Evolutionary conservation across 1,284 basidiomycete genomes (phyloP).

Genomic region (Polyporus tsugae): DNA sequence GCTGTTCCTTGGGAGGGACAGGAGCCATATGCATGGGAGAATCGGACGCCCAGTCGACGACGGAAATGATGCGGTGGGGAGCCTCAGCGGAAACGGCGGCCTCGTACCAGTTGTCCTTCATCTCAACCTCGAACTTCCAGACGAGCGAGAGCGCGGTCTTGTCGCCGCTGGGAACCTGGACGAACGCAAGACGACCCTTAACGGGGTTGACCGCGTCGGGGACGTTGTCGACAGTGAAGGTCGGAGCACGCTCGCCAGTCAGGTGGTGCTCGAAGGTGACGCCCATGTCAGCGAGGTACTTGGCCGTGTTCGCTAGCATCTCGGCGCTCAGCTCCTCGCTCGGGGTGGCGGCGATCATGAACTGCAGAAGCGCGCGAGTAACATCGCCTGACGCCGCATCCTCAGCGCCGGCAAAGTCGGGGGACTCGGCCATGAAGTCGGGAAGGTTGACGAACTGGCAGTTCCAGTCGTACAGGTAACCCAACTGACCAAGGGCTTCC

Average conservation of each 20-base stretch:
- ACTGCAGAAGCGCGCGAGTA: conserved; percentile 70
- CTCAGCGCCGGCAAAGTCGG: conserved; percentile 28
- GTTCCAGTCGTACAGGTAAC: conserved; percentile 60
- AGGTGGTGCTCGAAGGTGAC: conserved; percentile 57
- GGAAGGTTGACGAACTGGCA: conserved; percentile 57
- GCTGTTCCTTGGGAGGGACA: conserved; percentile 46
- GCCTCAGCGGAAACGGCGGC: conserved; percentile 67
- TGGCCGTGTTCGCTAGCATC: conserved; percentile 60
- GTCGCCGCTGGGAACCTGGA: conserved; percentile 72
- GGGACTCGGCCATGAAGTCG: conserved; percentile 40
- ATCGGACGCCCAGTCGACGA: conserved; percentile 87
- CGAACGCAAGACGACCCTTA: conserved; percentile 74
- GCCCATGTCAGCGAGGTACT: conserved; percentile 59
- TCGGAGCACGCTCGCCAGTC: conserved; percentile 54
- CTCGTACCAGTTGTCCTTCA: conserved; percentile 89
- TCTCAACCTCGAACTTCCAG: conserved; percentile 87
- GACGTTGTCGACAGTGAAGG: conserved; percentile 59
- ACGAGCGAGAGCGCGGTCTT: conserved; percentile 68
- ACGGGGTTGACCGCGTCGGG: conserved; percentile 79
- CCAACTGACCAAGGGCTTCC: conserved; percentile 46
- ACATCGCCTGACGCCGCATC: conserved; percentile 51
- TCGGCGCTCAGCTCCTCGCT: conserved; percentile 55
- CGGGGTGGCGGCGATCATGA: conserved; percentile 81
- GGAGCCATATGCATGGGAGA: conserved; percentile 55
- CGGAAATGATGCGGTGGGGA: conserved; percentile 78